phyloP scores from a whole-genome alignment of 2,329 filamentous ascomycete species.

The Atkinsonella hypoxylon region DNA sequence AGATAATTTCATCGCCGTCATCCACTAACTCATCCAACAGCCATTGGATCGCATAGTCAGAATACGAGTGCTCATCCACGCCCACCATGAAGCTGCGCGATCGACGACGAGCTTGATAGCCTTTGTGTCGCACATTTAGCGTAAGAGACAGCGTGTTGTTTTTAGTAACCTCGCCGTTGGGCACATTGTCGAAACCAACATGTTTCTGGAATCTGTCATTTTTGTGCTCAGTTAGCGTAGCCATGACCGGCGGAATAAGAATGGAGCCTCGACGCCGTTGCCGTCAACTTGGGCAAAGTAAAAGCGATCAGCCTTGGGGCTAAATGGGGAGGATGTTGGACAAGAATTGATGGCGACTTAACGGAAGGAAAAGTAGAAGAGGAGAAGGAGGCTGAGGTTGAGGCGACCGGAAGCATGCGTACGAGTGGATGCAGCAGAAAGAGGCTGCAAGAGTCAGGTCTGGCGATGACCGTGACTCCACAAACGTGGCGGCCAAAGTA shows the following conservation, averaged over 20 bases:
- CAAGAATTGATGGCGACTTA: background rate
- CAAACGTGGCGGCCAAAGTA: background rate
- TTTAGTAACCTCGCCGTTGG: conserved; percentile 44
- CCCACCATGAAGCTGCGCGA: conserved; percentile 86
- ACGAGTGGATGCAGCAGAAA: background rate
- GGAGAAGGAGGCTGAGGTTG: background rate
- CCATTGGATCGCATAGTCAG: conserved; percentile 86
- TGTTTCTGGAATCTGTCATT: conserved; percentile 44
- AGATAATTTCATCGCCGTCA: conserved; percentile 87
- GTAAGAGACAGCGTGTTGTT: conserved; percentile 60
- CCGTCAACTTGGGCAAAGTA: background rate
- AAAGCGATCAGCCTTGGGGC: background rate
- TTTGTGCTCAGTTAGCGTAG: conserved; percentile 29
- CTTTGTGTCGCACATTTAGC: conserved; percentile 73
- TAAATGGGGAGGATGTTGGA: background rate
- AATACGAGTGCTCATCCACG: conserved; percentile 83
- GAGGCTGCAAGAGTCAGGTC: background rate
- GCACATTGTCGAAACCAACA: conserved; percentile 50
- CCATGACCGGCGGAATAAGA: conserved; percentile 19
- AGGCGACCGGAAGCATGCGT: background rate
- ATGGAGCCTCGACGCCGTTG: background rate
- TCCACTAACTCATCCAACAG: conserved; percentile 84
- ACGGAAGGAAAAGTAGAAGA: background rate
- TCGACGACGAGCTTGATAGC: conserved; percentile 68
- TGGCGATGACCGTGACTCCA: conserved; percentile 2